These are phyloP conservation scores for Sugiyamaella mastotermitis DNA, from an alignment of 805 yeast species.

Conservation along the genomic window DNA sequence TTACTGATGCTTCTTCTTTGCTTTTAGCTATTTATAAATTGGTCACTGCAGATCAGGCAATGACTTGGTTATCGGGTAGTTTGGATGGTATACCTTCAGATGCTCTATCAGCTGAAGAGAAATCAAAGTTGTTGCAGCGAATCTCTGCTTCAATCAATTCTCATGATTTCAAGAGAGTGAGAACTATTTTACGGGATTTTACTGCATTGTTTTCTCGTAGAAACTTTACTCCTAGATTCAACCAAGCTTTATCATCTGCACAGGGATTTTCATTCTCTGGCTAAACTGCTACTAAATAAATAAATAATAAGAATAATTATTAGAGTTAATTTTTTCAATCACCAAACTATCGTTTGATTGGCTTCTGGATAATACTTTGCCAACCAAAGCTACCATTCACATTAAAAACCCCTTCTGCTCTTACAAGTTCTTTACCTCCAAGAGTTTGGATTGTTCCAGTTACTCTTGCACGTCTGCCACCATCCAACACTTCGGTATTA, in stretches of 20 bases:
- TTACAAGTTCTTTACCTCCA: constrained; percentile 49
- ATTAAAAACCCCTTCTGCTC: constrained; percentile 14
- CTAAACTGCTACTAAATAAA: not conserved
- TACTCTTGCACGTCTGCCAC: constrained; percentile 7
- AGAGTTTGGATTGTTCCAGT: constrained; percentile 47
- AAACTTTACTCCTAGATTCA: constrained; percentile 43
- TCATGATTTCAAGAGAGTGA: constrained; percentile 66
- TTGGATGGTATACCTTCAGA: constrained; percentile 53
- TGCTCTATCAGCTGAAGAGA: constrained; percentile 62
- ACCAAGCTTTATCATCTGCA: not conserved
- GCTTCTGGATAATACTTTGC: constrained; percentile 1
- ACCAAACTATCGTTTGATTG: too few relatives aligned
- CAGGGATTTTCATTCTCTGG: constrained; percentile 8
- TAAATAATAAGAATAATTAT: constrained; percentile 5
- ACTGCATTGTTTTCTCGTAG: constrained; percentile 78
- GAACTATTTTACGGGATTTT: constrained; percentile 69
- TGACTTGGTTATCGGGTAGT: constrained; percentile 59
- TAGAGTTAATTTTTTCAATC: too few relatives aligned
- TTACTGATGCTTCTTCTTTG: constrained; percentile 70
- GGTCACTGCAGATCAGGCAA: constrained; percentile 33
- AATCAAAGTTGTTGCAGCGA: constrained; percentile 46
- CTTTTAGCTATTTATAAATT: constrained; percentile 56
- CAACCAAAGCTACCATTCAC: not conserved
- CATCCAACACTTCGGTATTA: constrained; percentile 26
- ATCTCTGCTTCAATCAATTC: constrained; percentile 34